phyloP scores from a whole-genome alignment of 345 rosid genomes.

The Eutrema yunnanense region DNA sequence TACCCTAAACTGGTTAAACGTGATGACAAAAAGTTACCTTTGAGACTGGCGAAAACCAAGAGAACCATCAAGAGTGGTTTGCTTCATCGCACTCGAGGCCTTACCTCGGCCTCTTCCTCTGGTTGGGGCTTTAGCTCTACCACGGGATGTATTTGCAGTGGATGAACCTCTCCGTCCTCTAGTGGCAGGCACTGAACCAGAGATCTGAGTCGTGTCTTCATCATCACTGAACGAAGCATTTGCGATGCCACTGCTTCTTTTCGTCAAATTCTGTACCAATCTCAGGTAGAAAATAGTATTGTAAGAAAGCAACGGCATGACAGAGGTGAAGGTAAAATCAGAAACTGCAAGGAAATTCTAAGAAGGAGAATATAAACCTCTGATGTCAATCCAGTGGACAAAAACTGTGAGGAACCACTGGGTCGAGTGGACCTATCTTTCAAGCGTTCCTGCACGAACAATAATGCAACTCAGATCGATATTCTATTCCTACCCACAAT shows the following conservation, averaged over 20 bases:
- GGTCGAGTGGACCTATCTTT: conserved; percentile 69
- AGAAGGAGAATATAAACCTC: conserved; percentile 43
- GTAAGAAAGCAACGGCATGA: conserved; percentile 10
- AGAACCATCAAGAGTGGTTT: conserved; percentile 77
- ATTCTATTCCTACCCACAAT: neutral
- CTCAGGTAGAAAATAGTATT: conserved; percentile 10
- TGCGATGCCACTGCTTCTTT: conserved; percentile 44
- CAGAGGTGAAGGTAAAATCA: conserved; percentile 9
- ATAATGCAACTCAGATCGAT: conserved; percentile 13
- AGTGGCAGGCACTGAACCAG: conserved; percentile 42
- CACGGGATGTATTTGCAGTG: conserved; percentile 37
- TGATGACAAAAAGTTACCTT: conserved; percentile 41
- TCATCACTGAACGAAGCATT: conserved; percentile 86
- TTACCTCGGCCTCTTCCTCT: conserved; percentile 88
- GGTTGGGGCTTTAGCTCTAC: conserved; percentile 59
- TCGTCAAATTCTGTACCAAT: conserved; percentile 45
- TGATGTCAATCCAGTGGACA: conserved; percentile 46
- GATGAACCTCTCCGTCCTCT: conserved; percentile 60
- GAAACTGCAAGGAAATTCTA: conserved; percentile 8
- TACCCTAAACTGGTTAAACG: neutral
- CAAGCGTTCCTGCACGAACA: conserved; percentile 64
- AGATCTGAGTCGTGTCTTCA: conserved; percentile 58
- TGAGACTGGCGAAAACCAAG: conserved; percentile 70
- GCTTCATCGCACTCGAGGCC: conserved; percentile 70
- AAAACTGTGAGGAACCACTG: conserved; percentile 43